Evolutionary conservation across 2,329 filamentous ascomycete species (phyloP).

Genomic region (Aspergillus texensis): DNA sequence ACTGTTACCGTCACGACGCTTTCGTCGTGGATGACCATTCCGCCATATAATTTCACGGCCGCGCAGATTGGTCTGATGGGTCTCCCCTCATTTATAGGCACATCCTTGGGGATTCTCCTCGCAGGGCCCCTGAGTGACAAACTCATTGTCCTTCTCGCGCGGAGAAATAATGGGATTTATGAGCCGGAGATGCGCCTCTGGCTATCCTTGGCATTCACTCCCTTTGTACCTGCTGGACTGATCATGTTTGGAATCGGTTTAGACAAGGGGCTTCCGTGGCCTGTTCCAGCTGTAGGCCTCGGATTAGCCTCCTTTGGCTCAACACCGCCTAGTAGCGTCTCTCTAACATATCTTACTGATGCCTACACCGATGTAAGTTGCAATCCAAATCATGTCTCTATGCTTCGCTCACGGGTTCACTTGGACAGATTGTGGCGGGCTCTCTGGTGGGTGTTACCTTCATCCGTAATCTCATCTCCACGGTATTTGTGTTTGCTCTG

Average conservation of each 20-base stretch:
- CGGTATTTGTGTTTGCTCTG: slow-evolving; percentile 51
- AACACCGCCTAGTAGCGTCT: slow-evolving; percentile 26
- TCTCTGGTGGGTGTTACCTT: slow-evolving; percentile 51
- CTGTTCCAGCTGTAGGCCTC: slow-evolving; percentile 21
- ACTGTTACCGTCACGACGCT: slow-evolving; percentile 41
- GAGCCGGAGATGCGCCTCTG: slow-evolving; percentile 52
- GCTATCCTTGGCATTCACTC: slow-evolving; percentile 16
- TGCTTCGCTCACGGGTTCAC: no score
- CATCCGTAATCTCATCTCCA: slow-evolving; percentile 48
- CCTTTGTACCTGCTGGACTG: background rate
- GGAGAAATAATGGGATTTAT: slow-evolving; percentile 43
- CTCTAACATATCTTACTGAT: slow-evolving; percentile 34
- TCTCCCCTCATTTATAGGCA: slow-evolving; percentile 45
- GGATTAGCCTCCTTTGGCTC: slow-evolving; percentile 15
- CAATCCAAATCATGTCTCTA: background rate
- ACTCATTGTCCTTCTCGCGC: slow-evolving; percentile 38
- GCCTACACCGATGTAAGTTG: slow-evolving; percentile 32
- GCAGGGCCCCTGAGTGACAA: slow-evolving; percentile 41
- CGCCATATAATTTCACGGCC: slow-evolving; percentile 45
- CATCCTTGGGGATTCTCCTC: slow-evolving; percentile 36
- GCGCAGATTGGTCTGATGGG: slow-evolving; percentile 43
- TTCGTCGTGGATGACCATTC: slow-evolving; percentile 39
- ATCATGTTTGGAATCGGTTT: slow-evolving; percentile 7
- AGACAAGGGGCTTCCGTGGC: slow-evolving; percentile 8
- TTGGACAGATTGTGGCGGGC: slow-evolving; percentile 49